A percentile compares a stretch with the other conserved stretches of the same genome.
Evolutionary conservation across 2,329 filamentous ascomycete species (phyloP).

Genomic region (Fusarium sp.): DNA sequence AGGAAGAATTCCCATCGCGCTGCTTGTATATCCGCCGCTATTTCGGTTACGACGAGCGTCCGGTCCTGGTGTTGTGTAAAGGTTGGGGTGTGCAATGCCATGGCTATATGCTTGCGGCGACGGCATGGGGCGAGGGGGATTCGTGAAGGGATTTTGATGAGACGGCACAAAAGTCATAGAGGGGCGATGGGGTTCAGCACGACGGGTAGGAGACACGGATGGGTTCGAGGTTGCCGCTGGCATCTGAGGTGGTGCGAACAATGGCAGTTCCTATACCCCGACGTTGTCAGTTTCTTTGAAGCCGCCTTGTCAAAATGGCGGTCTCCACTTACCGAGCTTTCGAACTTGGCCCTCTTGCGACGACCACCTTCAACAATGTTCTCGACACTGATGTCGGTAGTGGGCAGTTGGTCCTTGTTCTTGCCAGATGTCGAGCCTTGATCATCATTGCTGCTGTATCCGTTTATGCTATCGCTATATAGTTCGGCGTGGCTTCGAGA

Average conservation of each 20-base stretch:
- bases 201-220: conserved; percentile 93
- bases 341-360: conserved; percentile 93
- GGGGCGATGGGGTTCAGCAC: conserved; percentile 78
- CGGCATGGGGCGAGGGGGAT: conserved; percentile 80
- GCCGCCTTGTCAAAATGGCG: conserved; percentile 41
- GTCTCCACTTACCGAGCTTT: conserved; percentile 86
- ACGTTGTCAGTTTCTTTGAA: conserved; percentile 50
- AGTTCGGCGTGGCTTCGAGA: conserved; percentile 68
- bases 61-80: conserved; percentile 73
- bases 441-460: conserved; percentile 90
- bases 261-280: conserved; percentile 82
- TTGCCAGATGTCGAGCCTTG: conserved; percentile 79
- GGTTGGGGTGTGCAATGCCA: conserved; percentile 61
- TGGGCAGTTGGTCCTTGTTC: conserved; percentile 87
- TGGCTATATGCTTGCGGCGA: conserved; percentile 83
- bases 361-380: conserved; percentile 98
- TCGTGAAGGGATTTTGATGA: conserved; percentile 83
- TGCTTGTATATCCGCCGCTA: conserved; percentile 68
- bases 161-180: conserved; percentile 81
- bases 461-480: conserved; percentile 74
- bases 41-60: conserved; percentile 76
- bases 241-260: conserved; percentile 95
- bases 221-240: conserved; percentile 95
- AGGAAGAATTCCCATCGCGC: conserved; percentile 74
- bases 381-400: conserved; percentile 96